Evolutionary conservation across 495 filamentous ascomycete genomes (phyloP), one percentile per base, ranked within the genome.

Genomic region (Trichoderma erinaceum): DNA sequence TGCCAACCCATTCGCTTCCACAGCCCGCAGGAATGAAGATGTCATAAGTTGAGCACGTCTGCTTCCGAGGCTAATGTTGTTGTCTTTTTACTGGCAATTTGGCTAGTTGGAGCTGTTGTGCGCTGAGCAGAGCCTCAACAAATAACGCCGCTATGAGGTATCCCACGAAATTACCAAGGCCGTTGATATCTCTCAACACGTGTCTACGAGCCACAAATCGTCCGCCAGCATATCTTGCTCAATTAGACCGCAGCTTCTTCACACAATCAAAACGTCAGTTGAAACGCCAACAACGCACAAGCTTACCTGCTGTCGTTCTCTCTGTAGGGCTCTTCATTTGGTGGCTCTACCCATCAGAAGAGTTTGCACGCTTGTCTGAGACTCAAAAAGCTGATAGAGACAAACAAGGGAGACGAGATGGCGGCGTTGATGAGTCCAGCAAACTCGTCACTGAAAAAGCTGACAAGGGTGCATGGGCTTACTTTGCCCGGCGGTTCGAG

Each of bases 401-500:
- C 16, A 52, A 12, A 18, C 16, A 35, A 18, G 56, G n/a, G 29
- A 25, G n/a, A 25, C 4, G 38, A 29, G 52, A 52, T 3, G 11
- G 7, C 21, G 52, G 46, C 21, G 3, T 8, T 35, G 21, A 29
- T 18, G 41, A 64, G 43, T 61, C 38, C 38, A 38, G 50, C 21
- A 25, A 25, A 11, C 46, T 41, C 32, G 66, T 32, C 18, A 44
- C 68, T 7, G 63, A 69, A 21, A n/a, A 46, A 21, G 23, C 58
- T 10, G 64, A 73, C 27, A 66, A 71, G 41, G 83, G 81, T 11
- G 81, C 88, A 13, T 92, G 89, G 89, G 78, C 80, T 12, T 78
- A 76, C 29, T 86, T 92, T 71, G 73, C 85, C 10, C 77, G 77
- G 12, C 85, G 84, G 68, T 84, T 92, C 64, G 85, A 85, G 58